phyloP scores from a whole-genome alignment of 148 eudicot genomes.

The Salicornia ramosissima region DNA sequence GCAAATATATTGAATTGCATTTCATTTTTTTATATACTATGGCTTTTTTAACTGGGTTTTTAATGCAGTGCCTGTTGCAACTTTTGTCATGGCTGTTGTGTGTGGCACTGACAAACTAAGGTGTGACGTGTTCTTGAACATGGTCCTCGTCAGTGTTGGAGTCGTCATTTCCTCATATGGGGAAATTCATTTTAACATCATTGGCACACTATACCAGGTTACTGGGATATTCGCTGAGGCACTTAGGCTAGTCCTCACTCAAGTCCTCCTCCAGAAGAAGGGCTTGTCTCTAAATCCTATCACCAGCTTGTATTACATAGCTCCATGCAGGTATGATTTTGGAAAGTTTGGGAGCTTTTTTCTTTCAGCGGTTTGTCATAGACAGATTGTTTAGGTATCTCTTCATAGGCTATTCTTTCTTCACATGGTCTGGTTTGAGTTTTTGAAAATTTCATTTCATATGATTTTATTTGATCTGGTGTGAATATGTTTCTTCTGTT shows the following conservation, averaged over 20 bases:
- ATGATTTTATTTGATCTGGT: too few relatives aligned
- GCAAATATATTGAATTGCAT: background rate
- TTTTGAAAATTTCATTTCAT: too few relatives aligned
- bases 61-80: slow-evolving; percentile 89
- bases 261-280: slow-evolving; percentile 83
- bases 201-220: slow-evolving; percentile 76
- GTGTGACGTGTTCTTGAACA: slow-evolving; percentile 73
- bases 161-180: slow-evolving; percentile 84
- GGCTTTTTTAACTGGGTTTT: slow-evolving; percentile 23
- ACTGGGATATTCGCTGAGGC: slow-evolving; percentile 87
- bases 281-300: slow-evolving; percentile 78
- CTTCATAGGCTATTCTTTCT: too few relatives aligned
- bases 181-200: slow-evolving; percentile 77
- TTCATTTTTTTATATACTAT: background rate
- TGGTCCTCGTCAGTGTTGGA: slow-evolving; percentile 84
- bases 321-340: slow-evolving; percentile 76
- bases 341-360: background rate
- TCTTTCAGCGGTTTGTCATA: background rate
- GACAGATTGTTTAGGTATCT: too few relatives aligned
- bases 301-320: slow-evolving; percentile 90
- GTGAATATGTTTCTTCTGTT: too few relatives aligned
- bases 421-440: too few relatives aligned
- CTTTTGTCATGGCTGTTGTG: slow-evolving; percentile 76
- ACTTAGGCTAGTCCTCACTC: slow-evolving; percentile 78
- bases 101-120: slow-evolving; percentile 83